phyloP scores from a whole-genome alignment of 176 grass and related monocot genomes.

The Raddia guianensis region DNA sequence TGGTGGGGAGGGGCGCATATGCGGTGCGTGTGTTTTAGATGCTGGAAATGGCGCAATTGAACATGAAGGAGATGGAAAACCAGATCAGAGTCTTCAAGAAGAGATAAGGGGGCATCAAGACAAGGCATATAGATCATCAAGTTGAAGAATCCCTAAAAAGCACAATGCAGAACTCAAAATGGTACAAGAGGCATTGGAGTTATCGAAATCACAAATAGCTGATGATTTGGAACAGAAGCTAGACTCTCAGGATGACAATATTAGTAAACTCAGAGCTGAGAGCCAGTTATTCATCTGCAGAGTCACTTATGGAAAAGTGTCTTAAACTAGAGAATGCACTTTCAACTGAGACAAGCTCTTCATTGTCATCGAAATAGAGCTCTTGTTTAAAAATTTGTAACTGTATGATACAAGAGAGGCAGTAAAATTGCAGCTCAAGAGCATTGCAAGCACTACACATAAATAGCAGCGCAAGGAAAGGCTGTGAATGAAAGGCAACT shows the following conservation, averaged over 20 bases:
- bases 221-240: constrained; percentile 74
- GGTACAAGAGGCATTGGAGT: constrained; percentile 62
- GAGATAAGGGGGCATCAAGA: constrained; percentile 64
- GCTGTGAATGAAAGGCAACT: too few relatives aligned
- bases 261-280: constrained; percentile 68
- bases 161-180: constrained; percentile 61
- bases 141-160: constrained; percentile 66
- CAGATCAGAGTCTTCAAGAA: constrained; percentile 64
- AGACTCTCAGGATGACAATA: constrained; percentile 56
- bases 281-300: constrained; percentile 62
- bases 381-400: too few relatives aligned
- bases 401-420: too few relatives aligned
- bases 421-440: too few relatives aligned
- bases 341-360: neutral
- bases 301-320: constrained; percentile 58
- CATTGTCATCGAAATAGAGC: too few relatives aligned
- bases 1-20: too few relatives aligned
- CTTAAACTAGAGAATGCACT: constrained; percentile 61
- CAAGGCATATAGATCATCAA: constrained; percentile 55
- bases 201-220: constrained; percentile 64
- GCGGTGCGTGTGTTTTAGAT: constrained; percentile 18
- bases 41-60: constrained; percentile 59
- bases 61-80: constrained; percentile 76
- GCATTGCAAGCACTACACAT: too few relatives aligned
- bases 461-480: too few relatives aligned